These are phyloP conservation scores for Rhododendron simsii DNA, from an alignment of 148 eudicot genomes.

Conservation along the genomic window DNA sequence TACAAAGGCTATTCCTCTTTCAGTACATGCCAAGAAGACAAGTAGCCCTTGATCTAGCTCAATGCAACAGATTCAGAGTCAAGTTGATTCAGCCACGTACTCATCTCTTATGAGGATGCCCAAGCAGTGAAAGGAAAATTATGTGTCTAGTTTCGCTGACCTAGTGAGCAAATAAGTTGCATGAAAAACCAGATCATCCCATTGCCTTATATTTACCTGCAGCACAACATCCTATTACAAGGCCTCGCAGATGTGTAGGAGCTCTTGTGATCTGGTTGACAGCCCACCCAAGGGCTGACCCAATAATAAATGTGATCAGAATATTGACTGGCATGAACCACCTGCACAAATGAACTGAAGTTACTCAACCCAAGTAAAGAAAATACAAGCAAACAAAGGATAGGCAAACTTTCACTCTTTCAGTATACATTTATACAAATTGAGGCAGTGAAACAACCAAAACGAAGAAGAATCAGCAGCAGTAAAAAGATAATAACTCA, in stretches of 20 bases:
- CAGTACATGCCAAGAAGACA: too few species aligned
- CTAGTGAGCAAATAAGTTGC: neutral
- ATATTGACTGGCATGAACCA: conserved; percentile 79
- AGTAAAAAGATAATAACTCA: conserved; percentile 19
- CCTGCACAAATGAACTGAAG: conserved; percentile 23
- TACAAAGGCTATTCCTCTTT: neutral
- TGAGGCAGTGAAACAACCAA: neutral
- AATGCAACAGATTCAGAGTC: neutral
- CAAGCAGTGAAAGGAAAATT: neutral
- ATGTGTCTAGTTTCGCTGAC: neutral
- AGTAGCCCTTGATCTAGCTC: neutral
- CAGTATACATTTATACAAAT: neutral
- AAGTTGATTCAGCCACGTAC: neutral
- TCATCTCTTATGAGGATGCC: neutral
- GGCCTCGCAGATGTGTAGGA: conserved; percentile 53
- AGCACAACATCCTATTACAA: conserved; percentile 54
- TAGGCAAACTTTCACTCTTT: neutral
- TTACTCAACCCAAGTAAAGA: neutral
- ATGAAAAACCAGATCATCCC: neutral
- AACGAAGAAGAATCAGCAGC: neutral
- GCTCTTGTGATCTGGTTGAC: conserved; percentile 42
- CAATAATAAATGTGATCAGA: conserved; percentile 49
- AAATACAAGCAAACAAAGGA: neutral
- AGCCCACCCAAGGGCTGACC: conserved; percentile 63
- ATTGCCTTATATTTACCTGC: conserved; percentile 33